phyloP scores from a whole-genome alignment of 768 basidiomycete genomes.

The Podaxis rugospora region DNA sequence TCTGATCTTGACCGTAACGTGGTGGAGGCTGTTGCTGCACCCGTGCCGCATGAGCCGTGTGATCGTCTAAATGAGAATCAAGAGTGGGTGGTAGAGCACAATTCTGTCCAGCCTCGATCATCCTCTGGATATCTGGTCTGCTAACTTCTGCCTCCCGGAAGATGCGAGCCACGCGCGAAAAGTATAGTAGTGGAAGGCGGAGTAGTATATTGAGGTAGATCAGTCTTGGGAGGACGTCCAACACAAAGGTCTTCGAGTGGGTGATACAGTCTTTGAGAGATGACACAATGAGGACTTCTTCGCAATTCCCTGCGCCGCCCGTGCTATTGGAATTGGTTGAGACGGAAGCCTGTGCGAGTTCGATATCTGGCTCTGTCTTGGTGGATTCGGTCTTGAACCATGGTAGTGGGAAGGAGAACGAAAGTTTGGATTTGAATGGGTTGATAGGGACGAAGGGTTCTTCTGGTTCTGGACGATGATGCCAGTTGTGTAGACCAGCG shows the following conservation, averaged over 20 bases:
- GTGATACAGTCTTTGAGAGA: conserved; percentile 17
- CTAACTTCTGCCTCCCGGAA: conserved; percentile 79
- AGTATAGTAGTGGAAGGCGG: conserved; percentile 75
- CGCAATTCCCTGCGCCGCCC: conserved; percentile 23
- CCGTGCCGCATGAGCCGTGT: neutral
- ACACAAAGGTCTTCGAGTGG: conserved; percentile 23
- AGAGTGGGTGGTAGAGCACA: conserved; percentile 15
- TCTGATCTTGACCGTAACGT: neutral
- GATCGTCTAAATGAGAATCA: neutral
- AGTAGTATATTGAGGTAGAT: conserved; percentile 50
- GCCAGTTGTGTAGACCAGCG: conserved; percentile 34
- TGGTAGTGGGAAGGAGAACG: conserved; percentile 15
- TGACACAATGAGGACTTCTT: conserved; percentile 23
- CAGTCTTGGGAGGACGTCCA: conserved; percentile 37
- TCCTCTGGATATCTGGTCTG: conserved; percentile 61
- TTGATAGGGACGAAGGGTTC: conserved; percentile 55
- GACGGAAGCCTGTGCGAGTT: conserved; percentile 14
- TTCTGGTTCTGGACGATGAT: conserved; percentile 33
- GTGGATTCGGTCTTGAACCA: conserved; percentile 15
- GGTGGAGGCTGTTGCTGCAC: neutral
- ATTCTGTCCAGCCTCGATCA: conserved; percentile 31
- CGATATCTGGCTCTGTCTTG: conserved; percentile 30
- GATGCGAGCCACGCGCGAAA: conserved; percentile 70
- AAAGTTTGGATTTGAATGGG: conserved; percentile 38
- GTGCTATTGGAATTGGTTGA: conserved; percentile 16